A percentile compares a stretch with the other conserved stretches of the same genome.
Conservation (phyloP, 176 grass and related monocot genomes). For the Carex myosuroides region DNA sequence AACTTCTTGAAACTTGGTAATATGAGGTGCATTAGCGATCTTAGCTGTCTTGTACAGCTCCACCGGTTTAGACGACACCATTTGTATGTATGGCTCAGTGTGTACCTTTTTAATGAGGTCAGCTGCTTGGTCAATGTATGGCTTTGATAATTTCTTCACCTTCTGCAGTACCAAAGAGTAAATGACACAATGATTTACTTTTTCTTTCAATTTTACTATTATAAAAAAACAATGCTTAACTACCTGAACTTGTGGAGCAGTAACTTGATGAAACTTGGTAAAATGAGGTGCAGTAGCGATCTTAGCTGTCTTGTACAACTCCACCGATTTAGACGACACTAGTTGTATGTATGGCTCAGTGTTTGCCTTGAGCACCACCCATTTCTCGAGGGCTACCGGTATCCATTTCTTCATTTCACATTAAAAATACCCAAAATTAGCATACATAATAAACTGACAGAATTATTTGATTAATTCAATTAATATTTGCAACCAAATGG, state of each 20-base stretch:
- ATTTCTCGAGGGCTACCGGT: constrained; percentile 55
- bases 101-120: too few species aligned
- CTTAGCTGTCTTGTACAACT: constrained; percentile 64
- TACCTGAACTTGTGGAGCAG: constrained; percentile 86
- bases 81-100: too few species aligned
- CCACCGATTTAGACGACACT: constrained; percentile 51
- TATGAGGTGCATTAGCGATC: too few species aligned
- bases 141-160: too few species aligned
- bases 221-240: constrained; percentile 7
- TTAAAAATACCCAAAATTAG: constrained; percentile 18
- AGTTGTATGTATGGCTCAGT: constrained; percentile 54
- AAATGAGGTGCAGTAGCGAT: constrained; percentile 49
- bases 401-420: constrained; percentile 60
- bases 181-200: too few species aligned
- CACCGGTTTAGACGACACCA: too few species aligned
- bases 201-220: background rate
- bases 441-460: constrained; percentile 19
- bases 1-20: too few species aligned
- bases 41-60: too few species aligned
- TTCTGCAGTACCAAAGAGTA: too few species aligned
- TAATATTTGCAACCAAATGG: background rate
- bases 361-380: constrained; percentile 35
- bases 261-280: constrained; percentile 43
- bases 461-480: background rate
- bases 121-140: too few species aligned